Conservation (phyloP, 1,139 yeast genomes). For the Williopsis jadinii region DNA sequence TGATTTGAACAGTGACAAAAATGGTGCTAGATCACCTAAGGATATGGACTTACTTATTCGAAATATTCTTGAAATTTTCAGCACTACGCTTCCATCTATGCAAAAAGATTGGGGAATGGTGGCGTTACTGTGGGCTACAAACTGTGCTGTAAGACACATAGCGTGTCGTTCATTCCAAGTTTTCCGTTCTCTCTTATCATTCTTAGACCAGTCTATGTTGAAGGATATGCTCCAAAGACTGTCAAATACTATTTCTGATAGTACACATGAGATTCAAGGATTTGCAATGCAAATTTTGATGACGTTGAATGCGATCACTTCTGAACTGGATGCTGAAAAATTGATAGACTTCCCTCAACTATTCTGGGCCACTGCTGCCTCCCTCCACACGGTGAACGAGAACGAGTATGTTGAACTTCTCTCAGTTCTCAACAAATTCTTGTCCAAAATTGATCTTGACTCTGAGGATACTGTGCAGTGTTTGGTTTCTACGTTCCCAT, state of each 20-base stretch:
- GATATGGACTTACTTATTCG: slow-evolving; percentile 78
- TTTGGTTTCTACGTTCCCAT: slow-evolving; percentile 80
- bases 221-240: slow-evolving; percentile 91
- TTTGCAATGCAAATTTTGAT: slow-evolving; percentile 95
- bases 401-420: slow-evolving; percentile 87
- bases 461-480: slow-evolving; percentile 82
- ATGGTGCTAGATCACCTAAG: slow-evolving; percentile 82
- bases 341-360: slow-evolving; percentile 85
- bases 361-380: slow-evolving; percentile 95
- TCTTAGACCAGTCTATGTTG: slow-evolving; percentile 81
- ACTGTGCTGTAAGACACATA: slow-evolving; percentile 94
- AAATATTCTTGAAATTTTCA: slow-evolving; percentile 53
- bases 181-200: slow-evolving; percentile 72
- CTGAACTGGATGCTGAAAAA: slow-evolving; percentile 72
- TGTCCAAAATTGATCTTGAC: slow-evolving; percentile 80
- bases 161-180: slow-evolving; percentile 96
- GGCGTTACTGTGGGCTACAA: slow-evolving; percentile 90
- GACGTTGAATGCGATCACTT: slow-evolving; percentile 90
- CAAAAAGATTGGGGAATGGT: slow-evolving; percentile 81
- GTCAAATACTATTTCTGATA: slow-evolving; percentile 90
- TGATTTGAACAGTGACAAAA: slow-evolving; percentile 69
- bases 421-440: slow-evolving; percentile 72
- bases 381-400: slow-evolving; percentile 84
- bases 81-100: slow-evolving; percentile 41
- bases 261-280: slow-evolving; percentile 84